These are phyloP conservation scores for Sporisorium sorghi DNA, from an alignment of 1,284 basidiomycete species.

Conservation along the genomic window DNA sequence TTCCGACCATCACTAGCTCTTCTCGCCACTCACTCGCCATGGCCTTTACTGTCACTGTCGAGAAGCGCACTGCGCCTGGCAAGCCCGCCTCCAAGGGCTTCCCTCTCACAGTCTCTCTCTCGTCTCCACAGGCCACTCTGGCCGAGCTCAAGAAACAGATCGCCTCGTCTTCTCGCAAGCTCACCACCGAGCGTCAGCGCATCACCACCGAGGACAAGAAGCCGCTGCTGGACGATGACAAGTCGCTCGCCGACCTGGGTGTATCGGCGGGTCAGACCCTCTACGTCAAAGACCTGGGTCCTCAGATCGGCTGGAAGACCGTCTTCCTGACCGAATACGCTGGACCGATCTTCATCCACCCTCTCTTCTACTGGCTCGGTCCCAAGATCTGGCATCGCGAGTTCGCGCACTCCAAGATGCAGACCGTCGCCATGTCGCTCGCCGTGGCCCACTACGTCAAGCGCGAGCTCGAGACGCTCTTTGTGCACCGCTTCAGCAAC, in stretches of 20 bases:
- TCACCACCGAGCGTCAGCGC: constrained; percentile 60
- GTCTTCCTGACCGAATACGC: constrained; percentile 69
- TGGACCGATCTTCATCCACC: constrained; percentile 92
- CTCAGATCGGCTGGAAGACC: constrained; percentile 67
- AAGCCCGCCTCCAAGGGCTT: constrained; percentile 57
- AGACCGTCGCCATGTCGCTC: constrained; percentile 84
- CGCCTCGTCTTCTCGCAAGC: constrained; percentile 32
- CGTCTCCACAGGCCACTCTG: constrained; percentile 50
- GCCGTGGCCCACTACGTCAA: constrained; percentile 90
- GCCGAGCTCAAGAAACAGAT: constrained; percentile 59
- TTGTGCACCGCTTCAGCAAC: constrained; percentile 86
- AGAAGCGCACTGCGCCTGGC: constrained; percentile 48
- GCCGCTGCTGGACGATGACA: constrained; percentile 59
- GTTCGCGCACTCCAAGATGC: constrained; percentile 80
- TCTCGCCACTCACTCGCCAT: constrained; percentile 11
- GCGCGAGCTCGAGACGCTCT: constrained; percentile 91
- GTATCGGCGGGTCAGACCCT: constrained; percentile 49
- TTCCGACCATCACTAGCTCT: constrained; percentile 5
- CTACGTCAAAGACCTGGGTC: constrained; percentile 67
- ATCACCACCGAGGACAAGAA: constrained; percentile 61
- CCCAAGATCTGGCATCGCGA: constrained; percentile 75
- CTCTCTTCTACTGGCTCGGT: constrained; percentile 82
- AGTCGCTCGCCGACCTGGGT: constrained; percentile 45
- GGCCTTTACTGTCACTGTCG: constrained; percentile 49
- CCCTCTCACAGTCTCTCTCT: constrained; percentile 46